Base-by-base conservation (phyloP, 768 basidiomycete species). In the Rhodotorula diobovata region DNA sequence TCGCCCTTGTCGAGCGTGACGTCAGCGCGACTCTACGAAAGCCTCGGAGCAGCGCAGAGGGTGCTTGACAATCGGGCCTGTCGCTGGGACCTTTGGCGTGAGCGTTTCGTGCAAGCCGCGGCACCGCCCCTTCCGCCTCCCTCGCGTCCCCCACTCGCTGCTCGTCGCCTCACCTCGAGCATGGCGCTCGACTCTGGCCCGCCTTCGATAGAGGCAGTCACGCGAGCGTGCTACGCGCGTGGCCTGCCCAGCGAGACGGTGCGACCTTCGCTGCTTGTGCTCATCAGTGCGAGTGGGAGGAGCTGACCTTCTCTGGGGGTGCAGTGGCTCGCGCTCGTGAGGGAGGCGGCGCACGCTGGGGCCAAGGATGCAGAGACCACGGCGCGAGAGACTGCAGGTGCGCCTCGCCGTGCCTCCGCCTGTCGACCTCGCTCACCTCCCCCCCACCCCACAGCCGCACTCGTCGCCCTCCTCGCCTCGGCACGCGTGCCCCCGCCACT, bases 281-380 rank as follows among this genome's bases (percentile, higher is more conserved):
- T 45, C 16, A 32, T 50, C 34, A 21, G 28, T 2, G 20, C 23
- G 18, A 28, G 23, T 45, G 23, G 30, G 30, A 35, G n/a, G n/a
- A n/a, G 15, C n/a, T 41, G 28, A 37, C 34, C 39, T 7, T 3
- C 20, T 39, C 28, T 0, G 12, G 2, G 2, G 41, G 18, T 14
- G 7, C 61, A 74, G 73, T 74, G 73, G 73, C 34, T 35, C 21
- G 1, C 21, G 18, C 54, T 67, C n/a, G 68, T 67, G 5, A 41
- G 58, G 5, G 41, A 69, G 16, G 56, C 65, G 11, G 68, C 51
- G 2, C 25, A 39, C 8, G 45, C n/a, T 2, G 32, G 2, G 0
- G 30, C n/a, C 4, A 16, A 25, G 10, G 28, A 8, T 34, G 25
- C 43, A 54, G 25, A 21, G 41, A 18, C 55, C 20, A 8, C 48